Evolutionary conservation across 2,329 filamentous ascomycete species (phyloP).

Genomic region (Hansfordia pulvinata): DNA sequence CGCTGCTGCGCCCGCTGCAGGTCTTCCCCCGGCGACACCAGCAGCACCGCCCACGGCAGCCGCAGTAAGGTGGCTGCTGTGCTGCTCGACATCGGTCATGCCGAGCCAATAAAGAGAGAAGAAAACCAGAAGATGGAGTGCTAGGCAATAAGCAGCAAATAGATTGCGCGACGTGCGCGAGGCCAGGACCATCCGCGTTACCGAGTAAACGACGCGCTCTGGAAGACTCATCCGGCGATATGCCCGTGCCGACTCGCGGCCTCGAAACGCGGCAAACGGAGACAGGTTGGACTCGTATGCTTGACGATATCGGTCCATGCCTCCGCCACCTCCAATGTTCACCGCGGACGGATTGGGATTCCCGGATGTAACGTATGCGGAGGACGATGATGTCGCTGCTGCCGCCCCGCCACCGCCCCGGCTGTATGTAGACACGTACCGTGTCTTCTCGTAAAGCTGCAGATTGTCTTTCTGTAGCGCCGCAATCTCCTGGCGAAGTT

Average conservation of each 20-base stretch:
- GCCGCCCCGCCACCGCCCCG: conserved; percentile 49
- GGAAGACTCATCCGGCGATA: conserved; percentile 89
- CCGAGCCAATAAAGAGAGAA: conserved; percentile 77
- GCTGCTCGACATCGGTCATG: conserved; percentile 48
- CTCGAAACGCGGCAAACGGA: conserved; percentile 88
- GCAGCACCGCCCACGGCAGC: conserved; percentile 22
- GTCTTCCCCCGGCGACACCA: conserved; percentile 19
- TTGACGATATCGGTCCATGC: conserved; percentile 71
- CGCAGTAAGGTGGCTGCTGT: conserved; percentile 40
- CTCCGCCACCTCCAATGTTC: conserved; percentile 38
- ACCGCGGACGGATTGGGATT: conserved; percentile 68
- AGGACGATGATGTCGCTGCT: conserved; percentile 50
- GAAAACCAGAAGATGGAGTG: conserved; percentile 78
- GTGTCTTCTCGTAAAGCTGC: conserved; percentile 91
- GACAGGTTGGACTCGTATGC: conserved; percentile 94
- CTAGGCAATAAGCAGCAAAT: conserved; percentile 85
- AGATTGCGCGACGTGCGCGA: conserved; percentile 84
- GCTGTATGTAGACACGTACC: conserved; percentile 90
- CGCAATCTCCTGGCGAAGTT: conserved; percentile 79
- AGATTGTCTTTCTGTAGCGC: conserved; percentile 93
- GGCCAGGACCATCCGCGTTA: conserved; percentile 82
- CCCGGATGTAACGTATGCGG: conserved; percentile 41
- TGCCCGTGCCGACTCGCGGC: conserved; percentile 81
- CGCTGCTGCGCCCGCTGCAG: conserved; percentile 12
- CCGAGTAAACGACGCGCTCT: conserved; percentile 78